Percentiles rank a stretch among this genome's conserved stretches.
Conservation (phyloP, 371 early-diverging fungal species). For the Mortierella sp. region DNA sequence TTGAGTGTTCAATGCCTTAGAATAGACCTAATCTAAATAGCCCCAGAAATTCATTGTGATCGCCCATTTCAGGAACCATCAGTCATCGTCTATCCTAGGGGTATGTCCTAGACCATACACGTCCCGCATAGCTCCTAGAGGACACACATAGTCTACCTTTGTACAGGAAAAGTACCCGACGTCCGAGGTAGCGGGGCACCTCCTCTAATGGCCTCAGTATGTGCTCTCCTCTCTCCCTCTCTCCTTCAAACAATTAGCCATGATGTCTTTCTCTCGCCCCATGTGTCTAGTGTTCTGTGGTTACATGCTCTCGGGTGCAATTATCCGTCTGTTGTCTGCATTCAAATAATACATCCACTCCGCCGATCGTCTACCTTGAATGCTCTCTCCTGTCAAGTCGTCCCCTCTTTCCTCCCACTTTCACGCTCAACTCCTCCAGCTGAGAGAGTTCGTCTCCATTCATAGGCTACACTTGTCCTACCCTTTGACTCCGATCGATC, state of each 20-base stretch:
- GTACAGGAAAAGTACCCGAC: no score
- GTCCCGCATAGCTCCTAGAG: no score
- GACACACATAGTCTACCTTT: no score
- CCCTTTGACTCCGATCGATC: constrained; percentile 6
- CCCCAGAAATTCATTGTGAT: no score
- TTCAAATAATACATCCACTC: neutral
- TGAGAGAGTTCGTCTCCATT: neutral
- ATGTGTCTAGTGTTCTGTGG: neutral
- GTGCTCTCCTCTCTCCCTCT: no score
- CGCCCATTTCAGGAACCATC: no score
- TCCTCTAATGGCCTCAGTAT: no score
- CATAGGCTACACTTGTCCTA: neutral
- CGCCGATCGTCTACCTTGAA: neutral
- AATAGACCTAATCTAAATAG: no score
- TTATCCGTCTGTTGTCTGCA: neutral
- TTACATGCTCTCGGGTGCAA: neutral
- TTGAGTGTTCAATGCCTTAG: no score
- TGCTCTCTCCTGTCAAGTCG: neutral
- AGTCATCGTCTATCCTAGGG: no score
- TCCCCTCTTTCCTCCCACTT: neutral
- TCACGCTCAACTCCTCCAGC: neutral
- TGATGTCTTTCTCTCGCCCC: neutral
- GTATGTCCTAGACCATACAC: no score
- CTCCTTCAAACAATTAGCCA: neutral
- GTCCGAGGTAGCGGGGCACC: no score